phyloP scores from a whole-genome alignment of 2,329 filamentous ascomycete genomes.

The Cryphonectria japonica region DNA sequence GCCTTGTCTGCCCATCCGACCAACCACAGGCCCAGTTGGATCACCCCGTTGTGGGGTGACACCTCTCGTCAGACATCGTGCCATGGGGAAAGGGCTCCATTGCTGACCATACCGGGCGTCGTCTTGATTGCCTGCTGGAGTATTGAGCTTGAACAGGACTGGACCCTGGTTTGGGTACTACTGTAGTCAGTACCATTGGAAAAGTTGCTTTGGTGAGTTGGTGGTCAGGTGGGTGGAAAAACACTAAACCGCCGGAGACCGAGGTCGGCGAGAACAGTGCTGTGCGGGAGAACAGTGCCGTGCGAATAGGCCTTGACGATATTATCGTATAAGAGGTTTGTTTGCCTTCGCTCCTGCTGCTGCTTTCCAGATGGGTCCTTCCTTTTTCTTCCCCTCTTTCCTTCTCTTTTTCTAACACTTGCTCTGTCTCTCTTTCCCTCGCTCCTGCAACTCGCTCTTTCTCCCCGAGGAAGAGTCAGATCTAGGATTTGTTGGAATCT shows the following conservation, averaged over 20 bases:
- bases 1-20: not conserved
- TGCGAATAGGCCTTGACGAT: not conserved
- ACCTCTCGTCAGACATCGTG: constrained; percentile 7
- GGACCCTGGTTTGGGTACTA: not conserved
- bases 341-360: not conserved
- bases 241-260: constrained; percentile 1
- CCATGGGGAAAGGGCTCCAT: constrained; percentile 15
- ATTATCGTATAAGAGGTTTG: not conserved
- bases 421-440: not conserved
- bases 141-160: not conserved
- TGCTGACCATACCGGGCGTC: constrained; percentile 17
- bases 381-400: not conserved
- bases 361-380: not conserved
- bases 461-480: not conserved
- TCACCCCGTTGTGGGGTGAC: constrained; percentile 19
- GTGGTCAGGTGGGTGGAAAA: constrained; percentile 14
- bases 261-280: constrained; percentile 15
- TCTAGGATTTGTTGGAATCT: not conserved
- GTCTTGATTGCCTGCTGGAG: not conserved
- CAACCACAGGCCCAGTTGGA: constrained; percentile 8
- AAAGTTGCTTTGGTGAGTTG: not conserved
- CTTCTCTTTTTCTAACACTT: not conserved
- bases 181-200: not conserved
- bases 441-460: not conserved
- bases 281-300: not conserved